These are phyloP conservation scores for Dactylella cylindrospora DNA, from an alignment of 2,329 filamentous ascomycete genomes.

Conservation along the genomic window DNA sequence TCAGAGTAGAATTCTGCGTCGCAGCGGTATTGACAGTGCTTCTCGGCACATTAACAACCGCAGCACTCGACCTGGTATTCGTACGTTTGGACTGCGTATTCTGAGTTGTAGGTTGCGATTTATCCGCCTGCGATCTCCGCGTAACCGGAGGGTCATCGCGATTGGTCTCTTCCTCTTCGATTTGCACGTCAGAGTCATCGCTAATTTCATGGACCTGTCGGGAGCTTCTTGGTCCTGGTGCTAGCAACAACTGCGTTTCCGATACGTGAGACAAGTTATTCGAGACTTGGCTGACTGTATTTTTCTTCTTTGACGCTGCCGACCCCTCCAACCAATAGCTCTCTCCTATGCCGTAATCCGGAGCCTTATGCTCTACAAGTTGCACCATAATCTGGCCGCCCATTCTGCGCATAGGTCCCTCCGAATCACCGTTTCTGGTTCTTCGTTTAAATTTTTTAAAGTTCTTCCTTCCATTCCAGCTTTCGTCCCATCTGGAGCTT, in stretches of 20 bases:
- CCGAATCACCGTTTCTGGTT: slow-evolving; percentile 50
- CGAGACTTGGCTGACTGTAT: background rate
- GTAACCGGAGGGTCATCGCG: slow-evolving; percentile 18
- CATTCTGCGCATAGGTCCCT: slow-evolving; percentile 52
- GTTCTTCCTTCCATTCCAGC: slow-evolving; percentile 93
- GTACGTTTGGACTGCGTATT: slow-evolving; percentile 18
- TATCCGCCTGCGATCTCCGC: slow-evolving; percentile 5
- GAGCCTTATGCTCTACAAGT: slow-evolving; percentile 63
- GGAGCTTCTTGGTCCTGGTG: slow-evolving; percentile 3
- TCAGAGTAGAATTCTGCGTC: slow-evolving; percentile 21
- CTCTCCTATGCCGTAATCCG: slow-evolving; percentile 62
- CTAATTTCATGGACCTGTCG: slow-evolving; percentile 15
- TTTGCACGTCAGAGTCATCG: background rate
- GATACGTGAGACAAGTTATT: slow-evolving; percentile 29
- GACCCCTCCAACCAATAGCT: slow-evolving; percentile 22
- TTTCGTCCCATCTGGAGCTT: slow-evolving; percentile 74
- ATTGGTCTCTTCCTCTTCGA: slow-evolving; percentile 36
- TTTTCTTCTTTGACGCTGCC: slow-evolving; percentile 7
- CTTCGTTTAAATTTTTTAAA: slow-evolving; percentile 82
- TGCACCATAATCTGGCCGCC: slow-evolving; percentile 63
- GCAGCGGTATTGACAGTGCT: slow-evolving; percentile 4
- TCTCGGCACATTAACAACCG: background rate
- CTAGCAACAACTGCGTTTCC: slow-evolving; percentile 30
- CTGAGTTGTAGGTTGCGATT: slow-evolving; percentile 16
- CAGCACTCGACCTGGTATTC: slow-evolving; percentile 9